phyloP scores from a whole-genome alignment of 2,329 filamentous ascomycete species.

The Coniochaeta sp. region DNA sequence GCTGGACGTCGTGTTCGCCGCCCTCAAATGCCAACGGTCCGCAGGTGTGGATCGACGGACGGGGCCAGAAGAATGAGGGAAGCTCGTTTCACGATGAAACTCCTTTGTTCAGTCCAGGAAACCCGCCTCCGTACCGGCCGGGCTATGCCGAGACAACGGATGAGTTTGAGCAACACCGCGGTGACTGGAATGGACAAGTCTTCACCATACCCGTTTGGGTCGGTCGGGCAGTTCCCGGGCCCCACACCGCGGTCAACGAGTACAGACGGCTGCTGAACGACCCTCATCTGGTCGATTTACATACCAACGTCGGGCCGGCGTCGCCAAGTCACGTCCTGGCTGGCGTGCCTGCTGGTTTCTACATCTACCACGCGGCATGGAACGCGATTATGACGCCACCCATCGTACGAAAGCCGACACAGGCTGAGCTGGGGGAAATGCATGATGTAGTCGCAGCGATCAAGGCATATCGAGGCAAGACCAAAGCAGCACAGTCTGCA shows the following conservation, averaged over 20 bases:
- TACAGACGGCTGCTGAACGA: constrained; percentile 40
- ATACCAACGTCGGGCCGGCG: constrained; percentile 33
- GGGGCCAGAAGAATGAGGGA: constrained; percentile 3
- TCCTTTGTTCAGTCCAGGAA: constrained; percentile 2
- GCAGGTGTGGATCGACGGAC: neutral
- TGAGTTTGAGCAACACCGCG: constrained; percentile 18
- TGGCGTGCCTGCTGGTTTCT: constrained; percentile 37
- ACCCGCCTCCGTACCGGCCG: constrained; percentile 14
- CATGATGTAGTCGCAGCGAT: constrained; percentile 34
- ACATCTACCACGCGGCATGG: constrained; percentile 47
- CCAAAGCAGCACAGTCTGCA: constrained; percentile 20
- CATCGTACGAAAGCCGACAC: constrained; percentile 18
- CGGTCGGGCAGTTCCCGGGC: constrained; percentile 26
- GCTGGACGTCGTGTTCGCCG: constrained; percentile 16
- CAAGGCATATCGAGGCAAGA: constrained; percentile 28
- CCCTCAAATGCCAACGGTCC: neutral
- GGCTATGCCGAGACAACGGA: constrained; percentile 11
- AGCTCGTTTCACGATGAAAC: constrained; percentile 6
- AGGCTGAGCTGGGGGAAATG: constrained; percentile 28
- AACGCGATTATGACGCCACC: constrained; percentile 35
- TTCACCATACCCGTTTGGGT: constrained; percentile 38
- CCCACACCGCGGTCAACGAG: constrained; percentile 32
- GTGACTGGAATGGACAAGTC: constrained; percentile 20
- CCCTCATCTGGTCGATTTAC: constrained; percentile 17
- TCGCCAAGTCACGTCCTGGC: constrained; percentile 42